phyloP scores from a whole-genome alignment of 2,329 filamentous ascomycete genomes.

The Chrysoporthe deuterocubensis region DNA sequence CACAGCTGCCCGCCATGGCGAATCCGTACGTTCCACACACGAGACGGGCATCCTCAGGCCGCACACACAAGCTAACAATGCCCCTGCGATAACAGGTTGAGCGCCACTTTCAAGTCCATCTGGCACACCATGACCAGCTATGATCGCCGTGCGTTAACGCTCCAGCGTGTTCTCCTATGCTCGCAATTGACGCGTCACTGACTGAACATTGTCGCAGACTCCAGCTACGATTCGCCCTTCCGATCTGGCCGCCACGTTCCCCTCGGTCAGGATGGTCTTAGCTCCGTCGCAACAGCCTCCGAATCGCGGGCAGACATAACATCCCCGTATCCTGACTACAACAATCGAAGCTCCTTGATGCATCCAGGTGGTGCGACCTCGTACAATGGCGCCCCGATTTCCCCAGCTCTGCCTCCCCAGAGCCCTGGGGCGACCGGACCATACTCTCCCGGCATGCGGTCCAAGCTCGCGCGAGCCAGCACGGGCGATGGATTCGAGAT shows the following conservation, averaged over 20 bases:
- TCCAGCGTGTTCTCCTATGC: conserved; percentile 32
- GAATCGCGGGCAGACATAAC: conserved; percentile 87
- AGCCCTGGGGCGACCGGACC: conserved; percentile 66
- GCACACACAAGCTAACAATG: conserved; percentile 21
- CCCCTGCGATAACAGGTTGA: conserved; percentile 53
- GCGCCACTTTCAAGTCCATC: conserved; percentile 80
- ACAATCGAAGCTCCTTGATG: conserved; percentile 56
- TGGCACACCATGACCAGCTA: conserved; percentile 89
- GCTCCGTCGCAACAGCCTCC: conserved; percentile 84
- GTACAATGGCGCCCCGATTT: conserved; percentile 61
- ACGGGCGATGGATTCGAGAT: conserved; percentile 71
- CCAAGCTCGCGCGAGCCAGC: conserved; percentile 69
- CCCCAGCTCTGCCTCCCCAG: conserved; percentile 49
- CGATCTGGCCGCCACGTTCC: conserved; percentile 89
- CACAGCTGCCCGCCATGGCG: conserved; percentile 28
- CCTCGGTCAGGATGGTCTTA: conserved; percentile 72
- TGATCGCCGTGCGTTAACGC: conserved; percentile 63
- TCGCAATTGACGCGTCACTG: conserved; percentile 26
- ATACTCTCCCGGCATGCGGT: conserved; percentile 89
- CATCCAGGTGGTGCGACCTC: conserved; percentile 59
- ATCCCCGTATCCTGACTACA: conserved; percentile 78
- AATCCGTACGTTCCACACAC: conserved; percentile 26
- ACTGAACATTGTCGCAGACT: conserved; percentile 66
- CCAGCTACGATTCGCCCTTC: conserved; percentile 90
- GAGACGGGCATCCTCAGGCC: background rate